Evolutionary conservation across 164 flowering plant genomes (phyloP), one percentile per base, ranked within the genome.

Genomic region (Stephania yunnanensis): DNA sequence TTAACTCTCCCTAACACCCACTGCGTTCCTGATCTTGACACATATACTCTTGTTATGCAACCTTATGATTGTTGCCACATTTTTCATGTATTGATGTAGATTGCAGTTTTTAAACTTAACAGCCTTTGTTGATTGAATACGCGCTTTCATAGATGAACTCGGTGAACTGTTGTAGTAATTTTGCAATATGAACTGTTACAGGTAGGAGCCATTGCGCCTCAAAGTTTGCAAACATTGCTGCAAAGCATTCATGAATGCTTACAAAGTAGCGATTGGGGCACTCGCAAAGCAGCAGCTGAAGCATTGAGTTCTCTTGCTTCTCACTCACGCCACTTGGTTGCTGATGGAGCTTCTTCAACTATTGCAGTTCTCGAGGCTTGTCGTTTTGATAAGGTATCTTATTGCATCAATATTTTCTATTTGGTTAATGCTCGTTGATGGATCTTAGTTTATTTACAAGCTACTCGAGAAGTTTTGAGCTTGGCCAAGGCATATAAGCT

Each of bases 281-380:
- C 98, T 44, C 91, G 99, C 10, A 95, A 93, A 77, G 97, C 99
- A 63, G 97, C 98, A 69, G 98, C 99, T 78, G 99, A 95, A 13
- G 80, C 92, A 58, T 84, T 95, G 81, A 82, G 64, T 84, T 81
- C 87, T 31, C 77, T 93, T 63, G 98, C 97, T 70, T 76, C 84
- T 79, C 87, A 91, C 83, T 90, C 96, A 75, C 85, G 89, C 74
- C 80, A 82, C 81, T 80, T 95, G 78, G 72, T 91, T 63, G 73
- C 78, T 22, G 93, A 88, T 79, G 83, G 84, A 52, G 83, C 90
- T 70, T 74, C 85, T 74, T 82, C 91, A 68, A 92, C 95, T 48
- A 61, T 93, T 69, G 67, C 88, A 19, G 89, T 75, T 30, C 92
- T 95, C 52, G 97, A 95, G 79, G 87, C 89, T 72, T 92, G 91